Conservation (phyloP, 106 monocot species). For the Dioscorea dumetorum region DNA sequence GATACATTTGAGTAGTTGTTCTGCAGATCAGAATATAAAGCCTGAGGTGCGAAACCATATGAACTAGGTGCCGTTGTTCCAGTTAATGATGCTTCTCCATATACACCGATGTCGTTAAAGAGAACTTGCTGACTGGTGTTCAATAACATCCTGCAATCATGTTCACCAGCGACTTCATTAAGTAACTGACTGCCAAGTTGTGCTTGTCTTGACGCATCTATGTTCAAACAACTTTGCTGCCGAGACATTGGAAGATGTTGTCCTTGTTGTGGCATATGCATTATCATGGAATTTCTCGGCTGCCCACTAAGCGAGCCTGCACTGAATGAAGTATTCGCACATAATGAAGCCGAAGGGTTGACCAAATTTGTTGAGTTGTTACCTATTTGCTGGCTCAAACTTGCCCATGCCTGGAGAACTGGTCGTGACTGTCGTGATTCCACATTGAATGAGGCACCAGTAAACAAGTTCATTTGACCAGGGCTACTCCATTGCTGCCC, state of each 20-base stretch:
- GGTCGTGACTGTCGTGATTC: slow-evolving; percentile 10
- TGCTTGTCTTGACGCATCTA: slow-evolving; percentile 4
- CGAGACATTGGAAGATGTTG: slow-evolving; percentile 14
- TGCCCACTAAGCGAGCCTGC: slow-evolving; percentile 11
- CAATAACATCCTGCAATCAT: too few relatives aligned
- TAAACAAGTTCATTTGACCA: slow-evolving; percentile 7
- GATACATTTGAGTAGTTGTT: slow-evolving; percentile 2
- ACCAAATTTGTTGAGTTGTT: slow-evolving; percentile 6
- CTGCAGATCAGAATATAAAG: slow-evolving; percentile 9
- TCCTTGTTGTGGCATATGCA: slow-evolving; percentile 21
- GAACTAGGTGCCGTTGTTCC: slow-evolving; percentile 1
- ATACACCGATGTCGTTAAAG: slow-evolving; percentile 3
- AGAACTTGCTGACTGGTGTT: slow-evolving; percentile 14
- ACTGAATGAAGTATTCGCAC: slow-evolving; percentile 11
- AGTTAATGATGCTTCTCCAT: background rate
- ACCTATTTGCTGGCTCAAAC: slow-evolving; percentile 3
- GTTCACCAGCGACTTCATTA: slow-evolving; percentile 5
- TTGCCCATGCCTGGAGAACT: slow-evolving; percentile 5
- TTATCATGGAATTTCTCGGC: slow-evolving; percentile 3
- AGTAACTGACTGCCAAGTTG: slow-evolving; percentile 6
- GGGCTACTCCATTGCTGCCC: slow-evolving; percentile 5
- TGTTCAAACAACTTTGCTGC: slow-evolving; percentile 4
- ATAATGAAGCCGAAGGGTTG: slow-evolving; percentile 4
- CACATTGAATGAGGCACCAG: background rate
- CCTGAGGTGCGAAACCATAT: slow-evolving; percentile 3